Evolutionary conservation across 768 basidiomycete species (phyloP).

Genomic region (Gymnopilus dilepis): DNA sequence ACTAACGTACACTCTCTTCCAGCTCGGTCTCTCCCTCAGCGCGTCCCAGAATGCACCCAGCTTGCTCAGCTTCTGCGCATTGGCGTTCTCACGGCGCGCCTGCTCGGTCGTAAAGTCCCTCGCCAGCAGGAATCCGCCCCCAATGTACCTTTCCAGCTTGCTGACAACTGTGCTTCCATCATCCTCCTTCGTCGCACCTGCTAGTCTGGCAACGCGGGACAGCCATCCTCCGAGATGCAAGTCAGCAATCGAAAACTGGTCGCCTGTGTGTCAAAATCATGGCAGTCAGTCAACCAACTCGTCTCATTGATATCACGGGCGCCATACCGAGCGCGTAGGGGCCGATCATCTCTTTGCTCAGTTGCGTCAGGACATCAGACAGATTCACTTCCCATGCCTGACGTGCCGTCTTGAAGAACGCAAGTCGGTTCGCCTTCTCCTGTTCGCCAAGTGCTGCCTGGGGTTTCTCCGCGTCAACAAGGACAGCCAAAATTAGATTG

Average conservation of each 20-base stretch:
- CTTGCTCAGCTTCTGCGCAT: constrained; percentile 55
- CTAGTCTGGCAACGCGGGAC: constrained; percentile 58
- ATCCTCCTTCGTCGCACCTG: constrained; percentile 56
- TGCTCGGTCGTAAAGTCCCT: constrained; percentile 45
- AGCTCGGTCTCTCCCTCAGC: constrained; percentile 68
- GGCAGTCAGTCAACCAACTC: neutral
- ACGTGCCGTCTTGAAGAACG: constrained; percentile 56
- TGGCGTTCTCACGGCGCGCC: constrained; percentile 32
- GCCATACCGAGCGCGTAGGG: constrained; percentile 68
- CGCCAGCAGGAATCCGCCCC: constrained; percentile 47
- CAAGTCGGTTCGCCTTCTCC: constrained; percentile 45
- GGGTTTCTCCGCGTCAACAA: constrained; percentile 47
- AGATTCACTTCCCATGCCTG: constrained; percentile 59
- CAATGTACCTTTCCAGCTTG: constrained; percentile 59
- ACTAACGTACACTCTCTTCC: constrained; percentile 65
- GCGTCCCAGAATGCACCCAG: constrained; percentile 77
- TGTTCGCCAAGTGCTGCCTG: constrained; percentile 43
- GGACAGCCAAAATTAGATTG: constrained; percentile 50
- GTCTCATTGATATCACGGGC: neutral
- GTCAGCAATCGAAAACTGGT: constrained; percentile 83
- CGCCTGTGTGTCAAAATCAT: constrained; percentile 63
- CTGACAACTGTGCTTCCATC: constrained; percentile 54
- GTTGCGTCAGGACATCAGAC: constrained; percentile 46
- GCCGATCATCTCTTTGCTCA: constrained; percentile 65
- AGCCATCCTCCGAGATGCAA: constrained; percentile 84